A percentile compares a stretch with the other conserved stretches of the same genome.
Evolutionary conservation across 208 protist species (phyloP).

Genomic region (Tritrichomonas foetus): DNA sequence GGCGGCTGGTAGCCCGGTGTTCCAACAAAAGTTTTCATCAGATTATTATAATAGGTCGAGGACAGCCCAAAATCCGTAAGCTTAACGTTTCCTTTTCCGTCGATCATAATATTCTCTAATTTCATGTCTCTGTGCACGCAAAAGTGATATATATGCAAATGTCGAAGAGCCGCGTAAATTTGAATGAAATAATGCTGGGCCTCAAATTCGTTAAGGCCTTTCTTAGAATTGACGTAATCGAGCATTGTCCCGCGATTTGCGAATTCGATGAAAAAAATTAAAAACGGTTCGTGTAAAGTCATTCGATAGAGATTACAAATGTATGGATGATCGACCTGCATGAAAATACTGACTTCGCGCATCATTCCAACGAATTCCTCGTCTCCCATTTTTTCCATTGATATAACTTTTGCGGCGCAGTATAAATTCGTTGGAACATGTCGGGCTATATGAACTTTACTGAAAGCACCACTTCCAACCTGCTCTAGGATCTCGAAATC

Average conservation of each 20-base stretch:
- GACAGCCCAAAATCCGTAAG: constrained; percentile 25
- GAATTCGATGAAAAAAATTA: background rate
- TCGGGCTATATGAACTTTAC: background rate
- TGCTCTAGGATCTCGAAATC: background rate
- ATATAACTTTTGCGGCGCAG: background rate
- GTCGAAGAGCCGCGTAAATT: background rate
- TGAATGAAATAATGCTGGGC: background rate
- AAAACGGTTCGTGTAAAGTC: background rate
- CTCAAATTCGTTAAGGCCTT: background rate
- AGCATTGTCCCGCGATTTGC: background rate
- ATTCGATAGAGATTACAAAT: background rate
- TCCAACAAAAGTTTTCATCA: constrained; percentile 6
- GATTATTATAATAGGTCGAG: background rate
- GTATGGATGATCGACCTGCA: background rate
- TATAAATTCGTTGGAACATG: background rate
- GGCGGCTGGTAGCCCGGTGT: constrained; percentile 2
- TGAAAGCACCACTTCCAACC: background rate
- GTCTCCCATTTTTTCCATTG: background rate
- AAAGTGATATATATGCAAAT: background rate
- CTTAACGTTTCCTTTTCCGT: background rate
- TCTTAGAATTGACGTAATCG: background rate
- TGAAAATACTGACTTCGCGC: background rate
- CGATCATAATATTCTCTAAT: constrained; percentile 7
- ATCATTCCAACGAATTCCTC: background rate
- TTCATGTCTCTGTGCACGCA: background rate